Evolutionary conservation across 495 filamentous ascomycete genomes (phyloP).

Genomic region (Tuber indicum): DNA sequence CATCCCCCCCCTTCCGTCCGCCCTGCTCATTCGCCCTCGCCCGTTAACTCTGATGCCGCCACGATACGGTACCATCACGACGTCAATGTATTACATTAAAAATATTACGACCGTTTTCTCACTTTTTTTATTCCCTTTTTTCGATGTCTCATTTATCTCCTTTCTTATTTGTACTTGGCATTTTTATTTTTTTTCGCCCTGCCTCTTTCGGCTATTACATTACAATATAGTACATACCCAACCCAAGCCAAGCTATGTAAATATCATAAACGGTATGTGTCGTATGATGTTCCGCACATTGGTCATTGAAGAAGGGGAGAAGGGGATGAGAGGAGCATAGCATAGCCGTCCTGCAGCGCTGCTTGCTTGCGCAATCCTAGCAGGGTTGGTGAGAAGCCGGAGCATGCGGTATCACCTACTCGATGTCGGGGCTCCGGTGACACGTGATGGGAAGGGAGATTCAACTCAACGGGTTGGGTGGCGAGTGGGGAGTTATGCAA

Average conservation of each 20-base stretch:
- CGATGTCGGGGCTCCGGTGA: neutral
- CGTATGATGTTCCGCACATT: neutral
- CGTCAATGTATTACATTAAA: neutral
- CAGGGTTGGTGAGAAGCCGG: neutral
- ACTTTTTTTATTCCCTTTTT: neutral
- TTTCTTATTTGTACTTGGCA: neutral
- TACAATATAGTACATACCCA: neutral
- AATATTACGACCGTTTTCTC: neutral
- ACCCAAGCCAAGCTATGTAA: neutral
- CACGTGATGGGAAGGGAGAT: too few species aligned
- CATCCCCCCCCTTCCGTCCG: neutral
- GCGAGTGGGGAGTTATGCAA: too few species aligned
- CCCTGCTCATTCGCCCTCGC: neutral
- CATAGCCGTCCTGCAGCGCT: neutral
- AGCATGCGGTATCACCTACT: neutral
- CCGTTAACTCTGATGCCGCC: neutral
- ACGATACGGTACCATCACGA: neutral
- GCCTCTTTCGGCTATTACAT: conserved; percentile 2
- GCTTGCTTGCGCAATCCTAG: neutral
- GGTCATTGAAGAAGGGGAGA: neutral
- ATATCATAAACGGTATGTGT: neutral
- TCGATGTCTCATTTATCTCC: neutral
- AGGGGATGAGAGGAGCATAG: neutral
- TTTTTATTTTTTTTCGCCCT: neutral
- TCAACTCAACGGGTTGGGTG: too few species aligned